phyloP scores from a whole-genome alignment of 768 basidiomycete genomes.

The Tylopilus sp. region DNA sequence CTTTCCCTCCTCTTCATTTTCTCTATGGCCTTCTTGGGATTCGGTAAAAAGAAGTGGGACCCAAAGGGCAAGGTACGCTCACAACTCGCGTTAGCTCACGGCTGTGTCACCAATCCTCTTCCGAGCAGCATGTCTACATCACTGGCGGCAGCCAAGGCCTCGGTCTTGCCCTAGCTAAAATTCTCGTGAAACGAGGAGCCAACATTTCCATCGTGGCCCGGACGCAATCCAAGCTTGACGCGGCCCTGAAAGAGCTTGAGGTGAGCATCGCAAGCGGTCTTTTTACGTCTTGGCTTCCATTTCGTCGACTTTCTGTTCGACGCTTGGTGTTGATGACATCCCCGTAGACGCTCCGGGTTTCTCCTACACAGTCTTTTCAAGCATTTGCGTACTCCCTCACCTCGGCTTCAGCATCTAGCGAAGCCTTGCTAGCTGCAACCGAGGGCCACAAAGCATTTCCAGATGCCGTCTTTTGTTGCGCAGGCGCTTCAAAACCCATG shows the following conservation, averaged over 20 bases:
- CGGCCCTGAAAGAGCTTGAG: constrained; percentile 61
- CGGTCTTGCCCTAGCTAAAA: constrained; percentile 67
- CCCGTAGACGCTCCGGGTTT: constrained; percentile 47
- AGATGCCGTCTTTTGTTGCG: constrained; percentile 77
- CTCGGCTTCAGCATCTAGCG: constrained; percentile 46
- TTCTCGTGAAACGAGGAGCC: constrained; percentile 67
- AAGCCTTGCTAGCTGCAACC: constrained; percentile 62
- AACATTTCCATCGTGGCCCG: constrained; percentile 85
- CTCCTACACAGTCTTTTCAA: constrained; percentile 57
- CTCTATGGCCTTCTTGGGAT: constrained; percentile 18
- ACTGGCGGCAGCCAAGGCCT: constrained; percentile 84
- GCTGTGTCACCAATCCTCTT: neutral
- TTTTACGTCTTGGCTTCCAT: neutral
- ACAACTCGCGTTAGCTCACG: neutral
- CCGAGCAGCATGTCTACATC: constrained; percentile 71
- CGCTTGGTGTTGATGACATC: neutral
- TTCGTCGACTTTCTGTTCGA: neutral
- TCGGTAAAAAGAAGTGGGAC: constrained; percentile 42
- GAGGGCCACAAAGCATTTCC: constrained; percentile 57
- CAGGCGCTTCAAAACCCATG: constrained; percentile 66
- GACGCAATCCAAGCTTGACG: constrained; percentile 57
- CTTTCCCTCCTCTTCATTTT: constrained; percentile 10
- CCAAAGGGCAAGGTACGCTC: constrained; percentile 40
- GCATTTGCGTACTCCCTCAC: constrained; percentile 66
- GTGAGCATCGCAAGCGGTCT: constrained; percentile 35